Evolutionary conservation across 2,329 filamentous ascomycete genomes (phyloP).

Genomic region (Neofusicoccum laricinum): DNA sequence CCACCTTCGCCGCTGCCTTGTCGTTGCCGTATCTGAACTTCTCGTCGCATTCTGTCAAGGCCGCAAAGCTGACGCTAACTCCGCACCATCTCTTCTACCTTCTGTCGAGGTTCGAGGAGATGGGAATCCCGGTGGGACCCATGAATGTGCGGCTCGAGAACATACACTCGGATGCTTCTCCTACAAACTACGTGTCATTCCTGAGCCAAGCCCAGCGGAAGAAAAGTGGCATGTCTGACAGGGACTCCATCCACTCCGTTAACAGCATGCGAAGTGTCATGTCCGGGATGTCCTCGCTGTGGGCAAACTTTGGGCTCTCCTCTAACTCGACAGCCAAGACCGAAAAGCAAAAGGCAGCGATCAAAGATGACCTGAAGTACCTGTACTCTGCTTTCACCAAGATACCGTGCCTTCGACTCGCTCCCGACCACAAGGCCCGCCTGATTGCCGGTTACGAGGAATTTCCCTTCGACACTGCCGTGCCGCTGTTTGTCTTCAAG

Average conservation of each 20-base stretch:
- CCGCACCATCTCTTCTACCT: constrained; percentile 97
- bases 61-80: constrained; percentile 86
- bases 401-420: constrained; percentile 84
- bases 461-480: constrained; percentile 95
- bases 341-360: constrained; percentile 82
- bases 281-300: constrained; percentile 92
- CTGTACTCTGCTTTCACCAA: constrained; percentile 98
- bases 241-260: constrained; percentile 89
- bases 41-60: constrained; percentile 79
- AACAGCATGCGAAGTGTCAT: constrained; percentile 96
- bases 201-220: constrained; percentile 78
- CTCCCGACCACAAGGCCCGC: constrained; percentile 88
- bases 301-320: constrained; percentile 83
- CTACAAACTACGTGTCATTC: constrained; percentile 94
- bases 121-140: constrained; percentile 84
- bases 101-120: constrained; percentile 89
- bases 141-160: constrained; percentile 97
- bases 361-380: constrained; percentile 88
- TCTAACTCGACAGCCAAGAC: constrained; percentile 77
- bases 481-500: constrained; percentile 96
- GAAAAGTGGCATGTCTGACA: constrained; percentile 75
- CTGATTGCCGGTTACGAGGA: constrained; percentile 93
- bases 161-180: constrained; percentile 80
- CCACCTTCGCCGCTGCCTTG: constrained; percentile 74
- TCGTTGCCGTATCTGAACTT: constrained; percentile 84